Conservation (phyloP, 2,329 filamentous ascomycete species). For the Trichophyton mentagrophytes region DNA sequence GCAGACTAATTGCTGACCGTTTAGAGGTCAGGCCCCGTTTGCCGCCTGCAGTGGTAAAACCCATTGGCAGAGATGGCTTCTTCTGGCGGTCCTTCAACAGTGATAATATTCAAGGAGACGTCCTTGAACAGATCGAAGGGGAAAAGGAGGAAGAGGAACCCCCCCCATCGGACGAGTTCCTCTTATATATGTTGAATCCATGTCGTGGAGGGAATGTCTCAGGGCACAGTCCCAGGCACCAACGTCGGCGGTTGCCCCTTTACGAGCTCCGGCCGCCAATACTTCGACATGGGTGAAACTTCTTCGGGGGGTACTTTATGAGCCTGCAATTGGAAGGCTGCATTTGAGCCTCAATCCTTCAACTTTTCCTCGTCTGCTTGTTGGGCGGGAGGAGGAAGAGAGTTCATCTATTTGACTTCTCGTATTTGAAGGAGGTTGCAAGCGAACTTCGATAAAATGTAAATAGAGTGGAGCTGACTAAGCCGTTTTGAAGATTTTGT, state of each 20-base stretch:
- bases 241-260: background rate
- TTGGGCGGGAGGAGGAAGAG: background rate
- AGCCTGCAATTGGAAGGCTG: background rate
- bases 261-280: background rate
- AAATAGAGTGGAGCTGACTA: background rate
- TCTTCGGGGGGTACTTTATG: too few relatives aligned
- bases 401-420: background rate
- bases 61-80: background rate
- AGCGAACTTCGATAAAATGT: background rate
- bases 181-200: background rate
- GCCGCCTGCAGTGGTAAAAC: background rate
- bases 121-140: background rate
- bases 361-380: background rate
- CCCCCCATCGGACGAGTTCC: background rate
- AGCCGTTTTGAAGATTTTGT: background rate
- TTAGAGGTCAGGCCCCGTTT: background rate
- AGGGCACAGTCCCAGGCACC: background rate
- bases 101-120: background rate
- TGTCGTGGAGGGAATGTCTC: background rate
- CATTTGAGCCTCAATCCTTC: background rate
- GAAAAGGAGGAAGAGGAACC: background rate
- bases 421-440: background rate
- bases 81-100: background rate
- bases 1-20: conserved; percentile 2
- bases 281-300: background rate